Evolutionary conservation across 2,329 filamentous ascomycete genomes (phyloP).

Genomic region (Cladosporium sp.): DNA sequence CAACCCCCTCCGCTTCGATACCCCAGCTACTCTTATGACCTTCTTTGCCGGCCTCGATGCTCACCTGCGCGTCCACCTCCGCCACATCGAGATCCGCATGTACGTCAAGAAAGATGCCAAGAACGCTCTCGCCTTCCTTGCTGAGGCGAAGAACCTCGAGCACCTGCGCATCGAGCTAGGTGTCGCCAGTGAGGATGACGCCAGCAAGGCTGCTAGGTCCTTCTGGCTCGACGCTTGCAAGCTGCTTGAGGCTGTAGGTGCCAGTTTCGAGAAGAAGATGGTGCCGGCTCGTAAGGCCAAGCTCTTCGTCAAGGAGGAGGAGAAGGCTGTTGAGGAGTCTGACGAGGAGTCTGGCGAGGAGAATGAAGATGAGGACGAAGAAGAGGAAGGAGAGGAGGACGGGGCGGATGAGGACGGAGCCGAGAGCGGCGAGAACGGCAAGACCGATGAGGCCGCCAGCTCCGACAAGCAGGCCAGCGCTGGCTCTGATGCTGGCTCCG

Average conservation of each 20-base stretch:
- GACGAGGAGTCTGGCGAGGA: background rate
- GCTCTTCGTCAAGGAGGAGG: background rate
- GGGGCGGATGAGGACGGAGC: background rate
- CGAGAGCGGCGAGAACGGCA: background rate
- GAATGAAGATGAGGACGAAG: background rate
- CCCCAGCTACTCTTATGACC: conserved; percentile 26
- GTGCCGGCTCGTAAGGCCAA: background rate
- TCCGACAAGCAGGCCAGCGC: background rate
- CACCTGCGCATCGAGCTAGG: conserved; percentile 27
- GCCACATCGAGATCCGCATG: conserved; percentile 23
- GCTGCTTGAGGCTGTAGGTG: conserved; percentile 6
- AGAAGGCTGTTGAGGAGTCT: background rate
- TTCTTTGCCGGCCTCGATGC: conserved; percentile 29
- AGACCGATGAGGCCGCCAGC: background rate
- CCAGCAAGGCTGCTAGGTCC: conserved; percentile 30
- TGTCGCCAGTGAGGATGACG: conserved; percentile 26
- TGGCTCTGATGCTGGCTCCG: background rate
- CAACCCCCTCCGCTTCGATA: conserved; percentile 29
- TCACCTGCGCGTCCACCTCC: conserved; percentile 19
- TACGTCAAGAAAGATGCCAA: conserved; percentile 29
- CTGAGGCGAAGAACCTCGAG: conserved; percentile 26
- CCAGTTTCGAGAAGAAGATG: conserved; percentile 6
- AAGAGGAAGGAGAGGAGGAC: background rate
- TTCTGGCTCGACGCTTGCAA: conserved; percentile 19
- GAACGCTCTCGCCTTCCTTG: conserved; percentile 30